Conservation (phyloP, 257 asterid genomes). For the Lantana camara region DNA sequence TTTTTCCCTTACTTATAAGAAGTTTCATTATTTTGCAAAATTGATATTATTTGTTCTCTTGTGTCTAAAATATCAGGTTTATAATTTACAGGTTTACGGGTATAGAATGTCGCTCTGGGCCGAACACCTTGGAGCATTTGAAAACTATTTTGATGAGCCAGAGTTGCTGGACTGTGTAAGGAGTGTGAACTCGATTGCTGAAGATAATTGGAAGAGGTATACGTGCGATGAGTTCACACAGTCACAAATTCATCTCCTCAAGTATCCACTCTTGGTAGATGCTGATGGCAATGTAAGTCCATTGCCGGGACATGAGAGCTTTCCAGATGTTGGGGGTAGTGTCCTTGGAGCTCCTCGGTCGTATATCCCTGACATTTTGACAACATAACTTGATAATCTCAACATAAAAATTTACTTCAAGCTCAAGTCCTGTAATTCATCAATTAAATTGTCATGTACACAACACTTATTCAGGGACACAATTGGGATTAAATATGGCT, state of each 20-base stretch:
- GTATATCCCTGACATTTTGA: slow-evolving; percentile 69
- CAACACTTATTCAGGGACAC: too few relatives aligned
- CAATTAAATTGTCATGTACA: too few relatives aligned
- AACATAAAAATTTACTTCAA: too few relatives aligned
- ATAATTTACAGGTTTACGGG: slow-evolving; percentile 64
- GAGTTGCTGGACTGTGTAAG: slow-evolving; percentile 62
- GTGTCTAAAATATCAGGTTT: background rate
- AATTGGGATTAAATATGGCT: too few relatives aligned
- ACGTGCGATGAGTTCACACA: slow-evolving; percentile 40
- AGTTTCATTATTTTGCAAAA: background rate
- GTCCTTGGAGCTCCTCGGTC: slow-evolving; percentile 68
- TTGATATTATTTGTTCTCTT: background rate
- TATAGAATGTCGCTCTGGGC: slow-evolving; percentile 91
- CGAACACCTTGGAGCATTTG: slow-evolving; percentile 75
- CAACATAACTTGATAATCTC: slow-evolving; percentile 56
- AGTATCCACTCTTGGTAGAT: slow-evolving; percentile 73
- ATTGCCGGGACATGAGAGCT: slow-evolving; percentile 57
- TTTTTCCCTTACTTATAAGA: too few relatives aligned
- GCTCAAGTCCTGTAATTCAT: too few relatives aligned
- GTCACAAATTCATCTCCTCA: slow-evolving; percentile 80
- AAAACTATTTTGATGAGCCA: slow-evolving; percentile 56
- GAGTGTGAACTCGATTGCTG: slow-evolving; percentile 65
- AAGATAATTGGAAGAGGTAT: slow-evolving; percentile 64
- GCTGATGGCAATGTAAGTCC: slow-evolving; percentile 71
- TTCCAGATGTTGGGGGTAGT: slow-evolving; percentile 88